A percentile compares a stretch with the other conserved stretches of the same genome.
Evolutionary conservation across 495 filamentous ascomycete species (phyloP).

Genomic region (Astrothelium subdiscretum): DNA sequence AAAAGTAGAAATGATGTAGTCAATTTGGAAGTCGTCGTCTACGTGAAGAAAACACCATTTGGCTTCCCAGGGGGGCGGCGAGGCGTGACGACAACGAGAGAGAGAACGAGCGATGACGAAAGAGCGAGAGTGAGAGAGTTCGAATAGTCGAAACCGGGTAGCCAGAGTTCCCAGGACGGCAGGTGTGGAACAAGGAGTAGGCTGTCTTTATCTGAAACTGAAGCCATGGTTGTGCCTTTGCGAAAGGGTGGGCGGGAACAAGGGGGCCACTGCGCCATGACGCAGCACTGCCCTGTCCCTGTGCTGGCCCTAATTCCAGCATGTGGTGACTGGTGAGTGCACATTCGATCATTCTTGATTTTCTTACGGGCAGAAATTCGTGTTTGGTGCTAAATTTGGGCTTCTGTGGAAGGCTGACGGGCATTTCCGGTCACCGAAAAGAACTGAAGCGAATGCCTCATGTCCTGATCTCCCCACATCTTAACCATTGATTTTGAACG

Average conservation of each 20-base stretch:
- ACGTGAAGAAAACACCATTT: neutral
- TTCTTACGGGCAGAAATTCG: no score
- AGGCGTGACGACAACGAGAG: neutral
- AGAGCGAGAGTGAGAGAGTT: neutral
- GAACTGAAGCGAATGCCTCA: no score
- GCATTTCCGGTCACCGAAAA: no score
- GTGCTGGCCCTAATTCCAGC: no score
- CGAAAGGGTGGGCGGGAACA: neutral
- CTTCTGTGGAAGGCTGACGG: no score
- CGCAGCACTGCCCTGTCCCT: neutral
- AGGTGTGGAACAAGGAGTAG: neutral
- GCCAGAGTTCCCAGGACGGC: neutral
- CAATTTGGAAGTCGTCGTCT: neutral
- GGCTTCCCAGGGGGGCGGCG: neutral
- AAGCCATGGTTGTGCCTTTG: neutral
- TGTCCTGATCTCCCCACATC: no score
- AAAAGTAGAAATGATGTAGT: neutral
- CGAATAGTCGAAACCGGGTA: neutral
- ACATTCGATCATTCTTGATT: no score
- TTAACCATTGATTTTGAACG: neutral
- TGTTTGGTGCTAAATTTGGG: no score
- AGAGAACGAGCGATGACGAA: neutral
- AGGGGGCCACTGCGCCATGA: neutral
- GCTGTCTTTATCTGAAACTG: neutral
- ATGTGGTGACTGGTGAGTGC: no score